Percentiles rank a stretch among this genome's conserved stretches.
Conservation (phyloP, 257 asterid species). For the Forsythia viridissima region DNA sequence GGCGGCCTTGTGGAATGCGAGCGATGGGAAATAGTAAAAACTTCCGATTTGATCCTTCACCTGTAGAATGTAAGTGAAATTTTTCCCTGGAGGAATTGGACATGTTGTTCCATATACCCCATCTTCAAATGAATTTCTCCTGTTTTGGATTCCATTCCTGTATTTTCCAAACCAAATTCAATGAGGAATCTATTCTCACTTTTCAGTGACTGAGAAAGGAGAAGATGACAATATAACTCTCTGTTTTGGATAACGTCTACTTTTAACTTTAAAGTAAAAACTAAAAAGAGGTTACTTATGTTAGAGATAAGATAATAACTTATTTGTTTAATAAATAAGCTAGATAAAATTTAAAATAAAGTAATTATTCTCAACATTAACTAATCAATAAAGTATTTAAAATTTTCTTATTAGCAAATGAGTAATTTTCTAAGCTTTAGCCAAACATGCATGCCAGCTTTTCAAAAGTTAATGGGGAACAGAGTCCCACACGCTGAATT, state of each 20-base stretch:
- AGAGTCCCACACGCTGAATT: background rate
- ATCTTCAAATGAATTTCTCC: slow-evolving; percentile 57
- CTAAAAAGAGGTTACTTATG: too few species aligned
- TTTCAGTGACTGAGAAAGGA: background rate
- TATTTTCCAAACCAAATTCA: background rate
- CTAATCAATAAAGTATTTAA: too few species aligned
- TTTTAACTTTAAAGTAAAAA: too few species aligned
- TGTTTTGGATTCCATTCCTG: slow-evolving; percentile 63
- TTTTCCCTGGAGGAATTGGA: slow-evolving; percentile 63
- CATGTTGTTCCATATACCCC: slow-evolving; percentile 70
- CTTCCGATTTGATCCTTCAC: slow-evolving; percentile 74
- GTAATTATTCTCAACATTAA: too few species aligned
- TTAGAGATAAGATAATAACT: too few species aligned
- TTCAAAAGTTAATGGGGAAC: background rate
- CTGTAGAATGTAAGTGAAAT: slow-evolving; percentile 62
- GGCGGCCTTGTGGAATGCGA: slow-evolving; percentile 64
- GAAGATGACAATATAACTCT: background rate
- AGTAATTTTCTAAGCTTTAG: background rate
- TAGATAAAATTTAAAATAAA: too few species aligned
- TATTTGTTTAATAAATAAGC: too few species aligned
- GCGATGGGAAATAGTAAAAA: slow-evolving; percentile 58
- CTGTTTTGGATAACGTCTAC: too few species aligned
- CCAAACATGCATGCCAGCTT: background rate
- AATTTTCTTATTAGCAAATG: background rate
- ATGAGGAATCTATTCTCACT: background rate